Base-by-base conservation (phyloP, 495 filamentous ascomycete species). In the Aspergillus affinis region DNA sequence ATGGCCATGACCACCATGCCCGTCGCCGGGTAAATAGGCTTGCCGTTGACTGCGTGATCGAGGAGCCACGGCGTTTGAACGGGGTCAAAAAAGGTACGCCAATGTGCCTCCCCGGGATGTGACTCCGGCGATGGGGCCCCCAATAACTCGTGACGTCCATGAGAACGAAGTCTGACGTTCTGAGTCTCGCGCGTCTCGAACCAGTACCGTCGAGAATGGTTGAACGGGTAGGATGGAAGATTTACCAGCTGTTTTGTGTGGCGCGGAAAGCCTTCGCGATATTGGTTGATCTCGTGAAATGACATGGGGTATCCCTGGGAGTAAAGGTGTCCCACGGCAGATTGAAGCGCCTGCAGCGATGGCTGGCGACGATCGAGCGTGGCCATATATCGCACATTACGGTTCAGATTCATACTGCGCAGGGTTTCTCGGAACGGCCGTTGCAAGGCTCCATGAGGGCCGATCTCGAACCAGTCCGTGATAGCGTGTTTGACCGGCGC, bases 141-240 rank as follows among this genome's bases (percentile, higher is more conserved):
- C 0, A 57, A 23, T n/a, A 57, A 44, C 10, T 57, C 54, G 7
- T n/a, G 13, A 12, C 54, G 32, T 2, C 44, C 44, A 10, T 26
- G 21, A 4, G 10, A n/a, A 4, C 41, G 32, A 3, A 29, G 15
- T 4, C 54, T 44, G 13, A n/a, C 48, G 2, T 8, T 29, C 10
- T 15, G 17, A 26, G 19, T 32, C 10, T 26, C 10, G 8, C 19
- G 19, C 5, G 54, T 48, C 36, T 57, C 54, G 6, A 29, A n/a
- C 54, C 54, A 57, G 45, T 57, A 49, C 3, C 45, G 45, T 0
- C 13, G 21, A 15, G 54, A 48, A 18, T 57, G 54, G 23, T 49
- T 57, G 44, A 44, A 57, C 12, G 54, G 21, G 30, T 48, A 57
- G 0, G 45, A 23, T 0, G 54, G 54, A 15, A 57, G 45, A 46